phyloP scores from a whole-genome alignment of 1,139 yeast species.

The Kurtzmaniella quercitrusa region DNA sequence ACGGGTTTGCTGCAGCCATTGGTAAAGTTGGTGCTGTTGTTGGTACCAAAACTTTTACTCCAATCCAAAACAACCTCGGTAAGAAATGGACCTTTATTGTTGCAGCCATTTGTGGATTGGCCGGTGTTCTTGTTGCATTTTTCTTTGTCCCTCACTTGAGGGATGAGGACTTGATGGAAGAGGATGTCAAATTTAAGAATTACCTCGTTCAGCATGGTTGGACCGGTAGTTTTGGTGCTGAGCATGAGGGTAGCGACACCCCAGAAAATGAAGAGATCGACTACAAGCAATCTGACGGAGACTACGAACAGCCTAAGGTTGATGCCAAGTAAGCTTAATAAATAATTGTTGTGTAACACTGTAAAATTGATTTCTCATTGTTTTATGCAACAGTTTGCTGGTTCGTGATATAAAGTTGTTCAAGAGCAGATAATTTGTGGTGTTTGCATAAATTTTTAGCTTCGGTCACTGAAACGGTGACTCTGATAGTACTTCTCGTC shows the following conservation, averaged over 20 bases:
- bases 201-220: conserved; percentile 65
- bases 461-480: no score
- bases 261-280: not conserved
- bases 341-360: no score
- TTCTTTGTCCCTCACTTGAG: conserved; percentile 63
- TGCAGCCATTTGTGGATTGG: conserved; percentile 67
- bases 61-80: conserved; percentile 34
- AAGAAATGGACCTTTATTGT: conserved; percentile 45
- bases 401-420: no score
- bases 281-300: not conserved
- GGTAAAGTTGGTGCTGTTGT: conserved; percentile 51
- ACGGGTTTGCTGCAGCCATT: conserved; percentile 45
- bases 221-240: conserved; percentile 52
- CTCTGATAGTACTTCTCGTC: no score
- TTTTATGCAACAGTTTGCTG: no score
- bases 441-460: no score
- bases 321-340: not conserved
- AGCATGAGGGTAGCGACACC: not conserved
- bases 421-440: no score
- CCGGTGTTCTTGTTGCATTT: conserved; percentile 58
- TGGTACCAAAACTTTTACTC: conserved; percentile 42
- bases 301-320: not conserved
- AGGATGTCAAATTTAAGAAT: conserved; percentile 59
- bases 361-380: no score
- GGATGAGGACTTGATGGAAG: conserved; percentile 63